phyloP scores from a whole-genome alignment of 768 basidiomycete genomes.

The Leccinum fibrillosum region DNA sequence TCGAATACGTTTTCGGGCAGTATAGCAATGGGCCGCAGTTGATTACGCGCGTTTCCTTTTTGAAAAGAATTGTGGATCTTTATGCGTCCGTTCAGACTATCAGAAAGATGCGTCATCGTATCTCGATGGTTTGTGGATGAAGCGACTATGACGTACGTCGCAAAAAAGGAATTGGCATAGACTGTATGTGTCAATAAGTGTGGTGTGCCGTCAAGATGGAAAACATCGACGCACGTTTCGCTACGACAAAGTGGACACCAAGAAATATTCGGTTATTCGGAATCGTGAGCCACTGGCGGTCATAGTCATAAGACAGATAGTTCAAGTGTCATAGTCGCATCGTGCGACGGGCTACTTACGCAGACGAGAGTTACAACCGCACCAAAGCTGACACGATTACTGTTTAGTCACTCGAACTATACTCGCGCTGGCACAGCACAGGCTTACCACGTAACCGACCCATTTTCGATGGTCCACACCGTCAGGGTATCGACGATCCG shows the following conservation, averaged over 20 bases:
- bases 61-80: constrained; percentile 2
- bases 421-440: neutral
- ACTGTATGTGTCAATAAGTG: constrained; percentile 5
- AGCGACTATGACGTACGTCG: constrained; percentile 16
- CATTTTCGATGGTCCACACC: constrained; percentile 22
- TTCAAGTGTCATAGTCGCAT: neutral
- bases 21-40: constrained; percentile 2
- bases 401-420: neutral
- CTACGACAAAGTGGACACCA: constrained; percentile 23
- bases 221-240: constrained; percentile 13
- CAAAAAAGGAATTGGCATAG: constrained; percentile 26
- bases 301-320: neutral
- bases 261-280: constrained; percentile 25
- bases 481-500: constrained; percentile 21
- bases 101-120: neutral
- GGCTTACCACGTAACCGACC: constrained; percentile 21
- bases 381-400: constrained; percentile 6
- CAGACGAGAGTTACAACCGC: constrained; percentile 17
- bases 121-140: neutral
- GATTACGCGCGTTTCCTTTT: neutral
- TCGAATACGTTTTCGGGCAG: neutral
- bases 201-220: neutral
- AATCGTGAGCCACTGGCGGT: constrained; percentile 17
- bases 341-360: constrained; percentile 4
- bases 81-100: constrained; percentile 21